Evolutionary conservation across 2,329 filamentous ascomycete genomes (phyloP), one percentile per base, ranked within the genome.

Genomic region (Teratosphaeriaceae sp.): DNA sequence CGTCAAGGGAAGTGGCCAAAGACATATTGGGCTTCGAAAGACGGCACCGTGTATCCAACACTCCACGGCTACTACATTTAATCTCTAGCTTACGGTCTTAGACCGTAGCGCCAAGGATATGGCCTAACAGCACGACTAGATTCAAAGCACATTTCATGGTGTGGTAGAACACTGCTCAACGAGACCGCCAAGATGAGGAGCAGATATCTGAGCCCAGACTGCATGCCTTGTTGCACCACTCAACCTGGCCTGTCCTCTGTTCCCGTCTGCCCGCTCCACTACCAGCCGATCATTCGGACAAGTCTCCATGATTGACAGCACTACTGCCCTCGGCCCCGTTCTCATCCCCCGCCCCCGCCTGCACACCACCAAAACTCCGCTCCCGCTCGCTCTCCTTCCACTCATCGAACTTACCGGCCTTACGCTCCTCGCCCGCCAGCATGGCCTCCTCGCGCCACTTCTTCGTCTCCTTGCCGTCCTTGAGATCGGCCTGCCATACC

Each of bases 401-500:
- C 5, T 63, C 63, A 51, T 83, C 77, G 48, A 75, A 83, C 5
- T 68, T 66, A 1, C 80, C 80, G 0, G 65, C 62, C 1, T 65
- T 66, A 9, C 79, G 68, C 47, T 74, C 67, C 39, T 68, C 54
- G 39, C 72, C 70, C 1, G 80, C 79, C 49, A 68, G 59, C 24
- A 68, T 63, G 12, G 79, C 79, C 43, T 77, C 65, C 2, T 63
- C 64, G 45, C 75, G 66, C 78, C 78, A 84, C 39, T 68, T 67
- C 8, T 73, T 72, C n/a, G 73, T 71, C 49, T 79, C 73, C 38
- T 69, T 70, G 2, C 80, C 80, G 20, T 70, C 65, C 18, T 59
- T 59, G 1, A 82, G 64, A 50, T 82, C 76, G 3, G 70, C 57
- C 54, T 79, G 71, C 55, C 77, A 82, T 39, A 71, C 66, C 15